These are phyloP conservation scores for Apium graveolens DNA, from an alignment of 129 eudicot species.

Conservation along the genomic window DNA sequence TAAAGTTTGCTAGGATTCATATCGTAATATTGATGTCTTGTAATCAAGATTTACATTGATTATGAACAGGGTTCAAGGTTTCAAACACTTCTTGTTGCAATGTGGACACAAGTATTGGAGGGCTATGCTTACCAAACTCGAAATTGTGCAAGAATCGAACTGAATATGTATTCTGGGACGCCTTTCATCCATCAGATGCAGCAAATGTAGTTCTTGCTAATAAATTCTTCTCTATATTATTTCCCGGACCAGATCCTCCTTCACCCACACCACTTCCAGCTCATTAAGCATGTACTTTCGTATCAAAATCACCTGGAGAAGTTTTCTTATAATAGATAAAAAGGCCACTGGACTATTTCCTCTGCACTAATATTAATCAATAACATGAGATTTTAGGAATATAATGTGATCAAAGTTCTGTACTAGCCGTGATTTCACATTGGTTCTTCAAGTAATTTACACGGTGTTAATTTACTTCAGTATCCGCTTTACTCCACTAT, in stretches of 20 bases:
- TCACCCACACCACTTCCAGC: slow-evolving; percentile 6
- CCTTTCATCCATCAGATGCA: slow-evolving; percentile 91
- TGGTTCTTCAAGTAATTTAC: neutral
- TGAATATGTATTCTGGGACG: slow-evolving; percentile 90
- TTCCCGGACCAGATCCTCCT: slow-evolving; percentile 20
- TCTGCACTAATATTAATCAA: neutral
- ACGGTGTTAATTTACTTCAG: no score
- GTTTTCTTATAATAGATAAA: neutral
- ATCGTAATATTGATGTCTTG: no score
- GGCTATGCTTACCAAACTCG: slow-evolving; percentile 81
- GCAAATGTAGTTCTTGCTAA: slow-evolving; percentile 75
- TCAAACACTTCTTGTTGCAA: slow-evolving; percentile 77
- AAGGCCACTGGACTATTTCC: neutral
- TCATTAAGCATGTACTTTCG: neutral
- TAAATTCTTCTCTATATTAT: slow-evolving; percentile 39
- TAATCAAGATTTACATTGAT: neutral
- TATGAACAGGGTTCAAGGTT: slow-evolving; percentile 63
- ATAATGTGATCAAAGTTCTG: neutral
- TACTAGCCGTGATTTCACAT: neutral
- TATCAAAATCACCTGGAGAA: neutral
- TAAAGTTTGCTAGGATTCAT: no score
- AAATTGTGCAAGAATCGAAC: slow-evolving; percentile 48
- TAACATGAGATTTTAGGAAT: neutral
- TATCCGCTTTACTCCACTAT: no score
- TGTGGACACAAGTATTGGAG: slow-evolving; percentile 69